phyloP scores from a whole-genome alignment of 208 protist genomes.

The Wallacemonas sp. region DNA sequence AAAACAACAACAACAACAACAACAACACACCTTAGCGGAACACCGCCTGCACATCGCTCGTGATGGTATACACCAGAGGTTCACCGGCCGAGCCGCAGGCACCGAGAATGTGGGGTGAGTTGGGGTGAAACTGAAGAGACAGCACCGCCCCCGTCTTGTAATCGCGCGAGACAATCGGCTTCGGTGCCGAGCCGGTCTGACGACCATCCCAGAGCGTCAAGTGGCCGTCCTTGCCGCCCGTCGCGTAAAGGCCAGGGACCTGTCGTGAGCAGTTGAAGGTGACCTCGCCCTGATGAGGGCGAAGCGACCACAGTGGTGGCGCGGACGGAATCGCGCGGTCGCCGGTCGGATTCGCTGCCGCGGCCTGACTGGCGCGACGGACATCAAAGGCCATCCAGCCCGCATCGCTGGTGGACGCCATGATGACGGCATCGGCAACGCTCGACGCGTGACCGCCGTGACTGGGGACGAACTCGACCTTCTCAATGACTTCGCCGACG shows the following conservation, averaged over 20 bases:
- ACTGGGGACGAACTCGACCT: slow-evolving; percentile 64
- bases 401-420: slow-evolving; percentile 76
- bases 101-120: slow-evolving; percentile 87
- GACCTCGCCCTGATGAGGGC: slow-evolving; percentile 70
- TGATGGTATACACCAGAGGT: slow-evolving; percentile 92
- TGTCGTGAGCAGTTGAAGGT: slow-evolving; percentile 79
- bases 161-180: slow-evolving; percentile 56
- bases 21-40: slow-evolving; percentile 32
- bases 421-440: slow-evolving; percentile 27
- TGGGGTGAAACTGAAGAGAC: slow-evolving; percentile 81
- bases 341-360: slow-evolving; percentile 23
- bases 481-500: slow-evolving; percentile 62
- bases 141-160: slow-evolving; percentile 88
- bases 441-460: slow-evolving; percentile 18
- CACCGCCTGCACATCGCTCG: slow-evolving; percentile 61
- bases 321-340: slow-evolving; percentile 15
- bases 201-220: slow-evolving; percentile 90
- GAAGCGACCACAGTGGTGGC: slow-evolving; percentile 51
- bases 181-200: slow-evolving; percentile 27
- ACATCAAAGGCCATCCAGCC: slow-evolving; percentile 74
- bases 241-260: slow-evolving; percentile 80
- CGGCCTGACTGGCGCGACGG: slow-evolving; percentile 37
- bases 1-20: neutral
- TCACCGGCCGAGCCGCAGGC: slow-evolving; percentile 78
- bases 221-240: slow-evolving; percentile 85